These are phyloP conservation scores for Phylloporus sp. DNA, from an alignment of 768 basidiomycete genomes.

Conservation along the genomic window DNA sequence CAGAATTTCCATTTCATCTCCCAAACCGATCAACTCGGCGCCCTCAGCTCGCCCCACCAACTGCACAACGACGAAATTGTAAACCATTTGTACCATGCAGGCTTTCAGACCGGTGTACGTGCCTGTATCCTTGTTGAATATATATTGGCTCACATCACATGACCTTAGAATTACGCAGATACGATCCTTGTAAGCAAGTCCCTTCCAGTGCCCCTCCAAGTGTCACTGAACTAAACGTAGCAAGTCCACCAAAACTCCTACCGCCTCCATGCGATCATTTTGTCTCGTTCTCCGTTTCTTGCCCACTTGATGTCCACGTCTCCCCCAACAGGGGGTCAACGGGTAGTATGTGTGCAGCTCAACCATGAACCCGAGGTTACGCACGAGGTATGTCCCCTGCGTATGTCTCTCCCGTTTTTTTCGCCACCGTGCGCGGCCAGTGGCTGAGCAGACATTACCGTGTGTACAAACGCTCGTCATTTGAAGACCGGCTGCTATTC, in stretches of 20 bases:
- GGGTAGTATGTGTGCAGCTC: slow-evolving; percentile 68
- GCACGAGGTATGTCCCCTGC: slow-evolving; percentile 58
- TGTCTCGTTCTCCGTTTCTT: slow-evolving; percentile 83
- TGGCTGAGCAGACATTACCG: slow-evolving; percentile 15
- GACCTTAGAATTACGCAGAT: slow-evolving; percentile 71
- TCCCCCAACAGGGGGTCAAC: slow-evolving; percentile 58
- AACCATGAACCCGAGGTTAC: slow-evolving; percentile 80
- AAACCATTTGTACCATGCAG: slow-evolving; percentile 71
- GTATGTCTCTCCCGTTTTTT: slow-evolving; percentile 27
- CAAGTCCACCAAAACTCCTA: slow-evolving; percentile 73
- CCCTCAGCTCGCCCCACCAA: slow-evolving; percentile 43
- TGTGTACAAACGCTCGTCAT: slow-evolving; percentile 16
- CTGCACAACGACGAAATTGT: slow-evolving; percentile 74
- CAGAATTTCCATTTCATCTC: not conserved
- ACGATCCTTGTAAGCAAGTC: slow-evolving; percentile 59
- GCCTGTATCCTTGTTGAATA: slow-evolving; percentile 9
- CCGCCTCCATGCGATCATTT: slow-evolving; percentile 77
- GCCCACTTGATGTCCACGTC: slow-evolving; percentile 85
- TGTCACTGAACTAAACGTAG: slow-evolving; percentile 33
- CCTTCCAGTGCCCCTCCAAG: slow-evolving; percentile 1
- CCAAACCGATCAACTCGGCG: slow-evolving; percentile 7
- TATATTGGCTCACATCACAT: slow-evolving; percentile 11
- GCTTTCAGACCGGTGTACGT: slow-evolving; percentile 79
- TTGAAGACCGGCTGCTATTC: slow-evolving; percentile 12
- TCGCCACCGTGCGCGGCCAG: slow-evolving; percentile 25